Evolutionary conservation across 768 basidiomycete species (phyloP), one percentile per base, ranked within the genome.

Genomic region (Mycena maculata): DNA sequence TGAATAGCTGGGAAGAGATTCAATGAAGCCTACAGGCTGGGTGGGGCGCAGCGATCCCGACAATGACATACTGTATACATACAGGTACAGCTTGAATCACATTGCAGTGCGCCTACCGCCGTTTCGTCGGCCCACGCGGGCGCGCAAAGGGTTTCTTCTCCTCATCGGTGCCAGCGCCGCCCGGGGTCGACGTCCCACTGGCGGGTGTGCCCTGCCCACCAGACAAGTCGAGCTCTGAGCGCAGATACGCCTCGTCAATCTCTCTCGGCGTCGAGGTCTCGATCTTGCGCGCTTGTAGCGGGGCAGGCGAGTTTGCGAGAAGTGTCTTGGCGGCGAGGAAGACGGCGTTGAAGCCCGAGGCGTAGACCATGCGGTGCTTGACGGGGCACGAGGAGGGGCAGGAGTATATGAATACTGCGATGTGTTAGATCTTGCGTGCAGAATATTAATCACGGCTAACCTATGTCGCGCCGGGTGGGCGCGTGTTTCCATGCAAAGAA

Each of bases 361-460:
- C 94, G 79, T 96, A 97, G 38, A 98, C 75, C 93, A 99, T 96
- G 47, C 95, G 87, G 67, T 90, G 83, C 73, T 94, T 94, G 79
- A 98, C 85, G 1, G 93, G 92, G 8, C 92, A 94, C 16, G 78
- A 73, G 4, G 90, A 85, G 0, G 96, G 96, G 76, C 96, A 99
- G 22, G 92, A 92, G 78, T 98, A 99, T 62, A 98, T 92, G 78
- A 95, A 96, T 54, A 93, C 92, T 95, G 9, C n/a, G 31, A 27
- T 47, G 44, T 11, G 38, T 30, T 11, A 63, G 36, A 42, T 1
- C 20, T 33, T 23, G 59, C 13, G 22, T 52, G 44, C 10, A n/a
- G 22, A 23, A 38, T 1, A 30, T 22, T 28, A 20, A 45, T 15
- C 28, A 15, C 5, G 2, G 74, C 87, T 68, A 60, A 94, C 93